Conservation (phyloP, 331 rosid genomes). For the Arachis monticola region DNA sequence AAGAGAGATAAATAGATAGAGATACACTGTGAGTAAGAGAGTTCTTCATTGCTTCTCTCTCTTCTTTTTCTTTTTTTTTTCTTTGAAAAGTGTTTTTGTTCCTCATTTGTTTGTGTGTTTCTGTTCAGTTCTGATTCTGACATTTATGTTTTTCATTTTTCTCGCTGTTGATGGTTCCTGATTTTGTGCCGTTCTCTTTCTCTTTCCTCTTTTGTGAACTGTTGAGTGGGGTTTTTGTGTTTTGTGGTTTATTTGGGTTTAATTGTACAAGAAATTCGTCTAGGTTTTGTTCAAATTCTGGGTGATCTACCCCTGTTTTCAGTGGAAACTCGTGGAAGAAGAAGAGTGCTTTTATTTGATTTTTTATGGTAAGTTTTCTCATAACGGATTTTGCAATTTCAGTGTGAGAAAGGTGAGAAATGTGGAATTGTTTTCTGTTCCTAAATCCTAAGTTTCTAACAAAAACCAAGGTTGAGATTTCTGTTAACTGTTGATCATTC, state of each 20-base stretch:
- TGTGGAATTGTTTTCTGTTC: neutral
- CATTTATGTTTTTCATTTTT: conserved; percentile 15
- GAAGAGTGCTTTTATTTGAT: neutral
- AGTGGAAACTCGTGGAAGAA: conserved; percentile 22
- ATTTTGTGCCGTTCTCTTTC: conserved; percentile 11
- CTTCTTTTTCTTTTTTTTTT: neutral
- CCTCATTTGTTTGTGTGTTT: neutral
- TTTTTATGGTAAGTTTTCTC: conserved; percentile 40
- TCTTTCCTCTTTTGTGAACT: conserved; percentile 4
- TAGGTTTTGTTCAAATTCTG: conserved; percentile 42
- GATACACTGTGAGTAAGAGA: neutral
- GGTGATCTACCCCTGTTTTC: conserved; percentile 32
- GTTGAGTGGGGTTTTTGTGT: conserved; percentile 18
- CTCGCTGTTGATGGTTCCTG: neutral
- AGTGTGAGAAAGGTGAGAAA: conserved; percentile 25
- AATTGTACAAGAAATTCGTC: conserved; percentile 26
- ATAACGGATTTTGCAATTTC: neutral
- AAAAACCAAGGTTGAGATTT: neutral
- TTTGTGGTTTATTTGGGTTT: conserved; percentile 27
- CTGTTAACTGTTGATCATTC: neutral
- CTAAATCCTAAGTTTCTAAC: neutral
- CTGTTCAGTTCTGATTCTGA: neutral
- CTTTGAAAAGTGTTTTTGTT: conserved; percentile 34
- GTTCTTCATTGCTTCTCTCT: conserved; percentile 31
- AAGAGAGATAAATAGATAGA: conserved; percentile 1